These are phyloP conservation scores for Bipolaris victoriae DNA, from an alignment of 2,329 filamentous ascomycete genomes.

Conservation along the genomic window DNA sequence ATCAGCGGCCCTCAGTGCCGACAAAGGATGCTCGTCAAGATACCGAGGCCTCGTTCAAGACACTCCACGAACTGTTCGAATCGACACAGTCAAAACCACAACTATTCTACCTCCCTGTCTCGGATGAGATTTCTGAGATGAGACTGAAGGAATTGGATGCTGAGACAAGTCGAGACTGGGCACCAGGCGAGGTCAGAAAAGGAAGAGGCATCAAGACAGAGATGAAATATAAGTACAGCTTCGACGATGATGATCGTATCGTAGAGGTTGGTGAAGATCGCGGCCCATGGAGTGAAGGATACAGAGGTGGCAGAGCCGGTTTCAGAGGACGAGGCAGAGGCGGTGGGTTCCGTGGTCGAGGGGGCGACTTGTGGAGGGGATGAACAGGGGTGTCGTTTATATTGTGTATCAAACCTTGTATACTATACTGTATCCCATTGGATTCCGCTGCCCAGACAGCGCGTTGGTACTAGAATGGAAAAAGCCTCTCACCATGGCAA, in stretches of 20 bases:
- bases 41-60: constrained; percentile 53
- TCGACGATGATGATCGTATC: constrained; percentile 53
- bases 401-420: neutral
- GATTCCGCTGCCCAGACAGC: neutral
- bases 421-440: neutral
- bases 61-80: constrained; percentile 65
- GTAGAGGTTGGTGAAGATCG: constrained; percentile 50
- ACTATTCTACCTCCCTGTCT: constrained; percentile 70
- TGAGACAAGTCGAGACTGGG: constrained; percentile 53
- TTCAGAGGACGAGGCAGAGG: constrained; percentile 9
- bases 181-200: constrained; percentile 36
- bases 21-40: constrained; percentile 28
- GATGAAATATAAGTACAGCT: constrained; percentile 50
- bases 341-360: constrained; percentile 8
- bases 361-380: constrained; percentile 9
- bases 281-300: constrained; percentile 37
- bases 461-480: neutral
- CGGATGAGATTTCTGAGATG: constrained; percentile 66
- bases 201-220: constrained; percentile 39
- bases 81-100: constrained; percentile 68
- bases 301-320: constrained; percentile 16
- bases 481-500: constrained; percentile 59
- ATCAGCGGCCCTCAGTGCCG: constrained; percentile 7
- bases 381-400: neutral
- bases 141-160: constrained; percentile 67